A percentile compares a stretch with the other conserved stretches of the same genome.
phyloP scores from a whole-genome alignment of 2,329 filamentous ascomycete genomes.

The Penicillium sp. region DNA sequence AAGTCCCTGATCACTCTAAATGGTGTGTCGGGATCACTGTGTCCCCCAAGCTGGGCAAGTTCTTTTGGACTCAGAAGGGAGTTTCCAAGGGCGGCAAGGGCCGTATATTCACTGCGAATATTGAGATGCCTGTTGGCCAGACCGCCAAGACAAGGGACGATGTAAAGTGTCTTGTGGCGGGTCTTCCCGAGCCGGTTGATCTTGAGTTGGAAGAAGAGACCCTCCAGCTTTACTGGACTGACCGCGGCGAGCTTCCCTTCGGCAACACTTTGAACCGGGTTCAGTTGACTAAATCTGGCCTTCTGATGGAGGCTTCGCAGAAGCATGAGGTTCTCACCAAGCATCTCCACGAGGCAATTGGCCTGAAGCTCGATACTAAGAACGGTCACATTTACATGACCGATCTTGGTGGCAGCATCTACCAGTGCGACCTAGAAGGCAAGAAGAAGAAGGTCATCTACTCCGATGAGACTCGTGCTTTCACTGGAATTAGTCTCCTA shows the following conservation, averaged over 20 bases:
- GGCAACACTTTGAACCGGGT: constrained; percentile 54
- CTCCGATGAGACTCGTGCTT: constrained; percentile 13
- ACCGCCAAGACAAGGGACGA: constrained; percentile 39
- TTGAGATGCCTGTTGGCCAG: constrained; percentile 39
- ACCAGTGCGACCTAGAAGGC: constrained; percentile 20
- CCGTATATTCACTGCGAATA: constrained; percentile 53
- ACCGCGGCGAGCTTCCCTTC: constrained; percentile 55
- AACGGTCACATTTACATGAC: constrained; percentile 24
- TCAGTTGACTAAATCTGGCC: constrained; percentile 10
- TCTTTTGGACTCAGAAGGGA: constrained; percentile 64
- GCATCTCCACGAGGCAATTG: constrained; percentile 29
- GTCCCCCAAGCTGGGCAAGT: constrained; percentile 40
- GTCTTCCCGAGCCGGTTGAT: constrained; percentile 57
- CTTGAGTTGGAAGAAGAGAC: constrained; percentile 51
- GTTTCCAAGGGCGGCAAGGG: constrained; percentile 51
- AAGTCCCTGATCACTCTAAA: constrained; percentile 19
- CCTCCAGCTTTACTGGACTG: constrained; percentile 57
- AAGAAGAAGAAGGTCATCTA: not conserved
- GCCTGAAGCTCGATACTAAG: constrained; percentile 21
- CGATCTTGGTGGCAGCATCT: constrained; percentile 29
- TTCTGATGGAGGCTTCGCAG: not conserved
- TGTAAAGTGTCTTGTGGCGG: constrained; percentile 43
- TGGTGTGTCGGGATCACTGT: constrained; percentile 60
- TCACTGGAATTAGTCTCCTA: constrained; percentile 12
- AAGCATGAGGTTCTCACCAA: constrained; percentile 17